These are phyloP conservation scores for Zygosaccharomyces bisporus DNA, from an alignment of 805 yeast genomes.

Conservation along the genomic window DNA sequence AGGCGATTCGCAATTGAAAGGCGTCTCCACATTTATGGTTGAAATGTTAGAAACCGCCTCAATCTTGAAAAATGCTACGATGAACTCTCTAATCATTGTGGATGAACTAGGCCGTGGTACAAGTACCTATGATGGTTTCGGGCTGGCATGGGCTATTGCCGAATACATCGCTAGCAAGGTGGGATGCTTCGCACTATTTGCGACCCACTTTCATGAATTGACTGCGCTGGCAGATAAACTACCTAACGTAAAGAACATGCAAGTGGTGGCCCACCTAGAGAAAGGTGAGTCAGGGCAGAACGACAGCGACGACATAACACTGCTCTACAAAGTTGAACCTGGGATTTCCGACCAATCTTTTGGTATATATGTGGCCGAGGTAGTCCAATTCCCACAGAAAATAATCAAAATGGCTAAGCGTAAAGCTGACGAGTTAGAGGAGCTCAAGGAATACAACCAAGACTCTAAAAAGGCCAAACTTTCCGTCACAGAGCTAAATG, in stretches of 20 bases:
- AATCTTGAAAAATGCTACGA: constrained; percentile 79
- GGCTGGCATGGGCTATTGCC: constrained; percentile 94
- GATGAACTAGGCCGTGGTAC: constrained; percentile 88
- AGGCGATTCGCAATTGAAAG: constrained; percentile 94
- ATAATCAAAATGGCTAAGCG: constrained; percentile 94
- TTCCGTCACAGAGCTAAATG: constrained; percentile 44
- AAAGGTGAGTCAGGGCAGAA: constrained; percentile 35
- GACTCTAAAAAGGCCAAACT: constrained; percentile 50
- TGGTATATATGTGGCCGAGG: constrained; percentile 96
- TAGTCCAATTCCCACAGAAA: constrained; percentile 87
- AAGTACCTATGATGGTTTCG: constrained; percentile 93
- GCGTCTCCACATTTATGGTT: constrained; percentile 95
- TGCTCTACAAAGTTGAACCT: constrained; percentile 88
- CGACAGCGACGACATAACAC: constrained; percentile 64
- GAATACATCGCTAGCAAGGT: constrained; percentile 72
- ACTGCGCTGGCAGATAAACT: constrained; percentile 69
- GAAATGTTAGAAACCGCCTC: constrained; percentile 97
- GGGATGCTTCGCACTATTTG: constrained; percentile 80
- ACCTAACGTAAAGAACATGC: constrained; percentile 70
- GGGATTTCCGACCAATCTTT: constrained; percentile 96
- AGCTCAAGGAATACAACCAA: constrained; percentile 42
- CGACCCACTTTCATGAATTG: constrained; percentile 96
- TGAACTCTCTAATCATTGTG: constrained; percentile 80
- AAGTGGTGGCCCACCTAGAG: constrained; percentile 89
- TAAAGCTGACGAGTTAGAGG: constrained; percentile 84